Evolutionary conservation across 2,329 filamentous ascomycete genomes (phyloP), one percentile per base, ranked within the genome.

Genomic region (Pyricularia sp.): DNA sequence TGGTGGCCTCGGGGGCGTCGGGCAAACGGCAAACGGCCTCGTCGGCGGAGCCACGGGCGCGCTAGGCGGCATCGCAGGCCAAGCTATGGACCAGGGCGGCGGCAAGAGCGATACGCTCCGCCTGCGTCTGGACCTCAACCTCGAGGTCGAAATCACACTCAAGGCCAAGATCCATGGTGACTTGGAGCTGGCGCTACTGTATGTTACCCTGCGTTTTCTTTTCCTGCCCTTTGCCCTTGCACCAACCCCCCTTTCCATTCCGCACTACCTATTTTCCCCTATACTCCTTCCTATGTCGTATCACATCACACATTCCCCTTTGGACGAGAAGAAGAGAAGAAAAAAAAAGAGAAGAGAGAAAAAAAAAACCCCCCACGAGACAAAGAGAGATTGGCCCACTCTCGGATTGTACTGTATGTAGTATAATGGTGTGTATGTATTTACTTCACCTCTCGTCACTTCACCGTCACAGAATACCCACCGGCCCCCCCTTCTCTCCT

Each of bases 101-200:
- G 82, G 83, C 74, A 82, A 84, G 74, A 83, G 86, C 70, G 89
- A 93, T 74, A 90, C 91, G 58, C 80, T 94, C 76, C 90, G 90
- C 76, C 79, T 95, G 73, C 86, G 89, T 55, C 81, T 95, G 26
- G 92, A 95, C 75, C 69, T 71, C 26, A 95, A 95, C 78, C 82
- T 95, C 69, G 92, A 95, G 73, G 85, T 95, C 66, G 92, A 95
- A 78, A 92, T 95, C 71, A 90, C 93, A 74, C 84, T 95, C 71
- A 95, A 95, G 83, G 92, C 92, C 25, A 90, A 90, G 78, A 93
- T 95, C 72, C 89, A 93, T 74, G 93, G 93, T 75, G 93, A 96
- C 80, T 80, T 96, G 72, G 93, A 92, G 42, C 79, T 95, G 72
- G 90, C 89, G 72, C 83, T 95, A 73, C 79, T 86, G 84, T 86